A percentile compares a stretch with the other conserved stretches of the same genome.
Conservation (phyloP, 345 rosid genomes). For the Lumnitzera littorea region DNA sequence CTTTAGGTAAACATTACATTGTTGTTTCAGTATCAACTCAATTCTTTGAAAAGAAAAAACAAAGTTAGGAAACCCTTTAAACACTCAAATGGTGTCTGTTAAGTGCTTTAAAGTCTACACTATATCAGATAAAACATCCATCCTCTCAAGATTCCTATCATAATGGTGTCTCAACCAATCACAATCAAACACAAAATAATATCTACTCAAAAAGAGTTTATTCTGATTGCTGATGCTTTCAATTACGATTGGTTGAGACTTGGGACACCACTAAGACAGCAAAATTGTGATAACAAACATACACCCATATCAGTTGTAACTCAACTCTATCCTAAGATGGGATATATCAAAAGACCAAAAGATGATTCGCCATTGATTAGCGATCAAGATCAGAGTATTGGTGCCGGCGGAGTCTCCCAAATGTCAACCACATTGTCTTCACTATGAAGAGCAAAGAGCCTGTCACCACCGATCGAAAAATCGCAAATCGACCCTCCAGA, state of each 20-base stretch:
- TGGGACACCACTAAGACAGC: background rate
- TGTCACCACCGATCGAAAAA: conserved; percentile 83
- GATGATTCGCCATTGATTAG: background rate
- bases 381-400: conserved; percentile 40
- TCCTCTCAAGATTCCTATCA: background rate
- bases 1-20: background rate
- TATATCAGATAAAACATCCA: conserved; percentile 10
- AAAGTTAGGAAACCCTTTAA: conserved; percentile 8
- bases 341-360: too few species aligned
- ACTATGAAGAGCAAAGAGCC: conserved; percentile 84
- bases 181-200: background rate
- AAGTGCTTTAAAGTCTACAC: conserved; percentile 6
- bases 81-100: conserved; percentile 1
- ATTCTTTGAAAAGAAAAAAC: conserved; percentile 10
- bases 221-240: too few species aligned
- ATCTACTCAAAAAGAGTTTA: too few species aligned
- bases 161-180: background rate
- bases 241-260: background rate
- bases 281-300: too few species aligned
- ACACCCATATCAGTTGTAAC: too few species aligned
- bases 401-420: conserved; percentile 84
- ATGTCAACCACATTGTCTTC: conserved; percentile 91
- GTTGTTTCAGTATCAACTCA: conserved; percentile 14
- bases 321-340: too few species aligned
- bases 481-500: conserved; percentile 87